Conservation (phyloP, 768 basidiomycete genomes). For the Xerocomellus dryophilus region DNA sequence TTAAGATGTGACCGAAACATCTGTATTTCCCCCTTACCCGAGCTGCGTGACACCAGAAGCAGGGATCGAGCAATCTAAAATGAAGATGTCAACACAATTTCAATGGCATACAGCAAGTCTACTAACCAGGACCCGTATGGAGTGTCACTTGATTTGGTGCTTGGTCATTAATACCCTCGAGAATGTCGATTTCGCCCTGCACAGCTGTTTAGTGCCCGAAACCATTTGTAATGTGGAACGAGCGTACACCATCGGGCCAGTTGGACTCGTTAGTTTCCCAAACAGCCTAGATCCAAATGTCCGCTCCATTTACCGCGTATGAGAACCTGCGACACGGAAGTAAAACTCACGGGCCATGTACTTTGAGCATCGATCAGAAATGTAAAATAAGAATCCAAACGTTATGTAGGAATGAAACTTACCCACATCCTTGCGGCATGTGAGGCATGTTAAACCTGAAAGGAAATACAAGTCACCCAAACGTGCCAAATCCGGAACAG, state of each 20-base stretch:
- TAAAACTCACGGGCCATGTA: constrained; percentile 35
- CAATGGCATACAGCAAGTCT: not conserved
- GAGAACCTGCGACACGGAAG: not conserved
- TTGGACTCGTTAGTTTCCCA: constrained; percentile 26
- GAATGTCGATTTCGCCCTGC: constrained; percentile 32
- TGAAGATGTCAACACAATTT: not conserved
- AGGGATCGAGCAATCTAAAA: constrained; percentile 29
- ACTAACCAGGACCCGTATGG: constrained; percentile 51
- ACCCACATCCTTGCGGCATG: constrained; percentile 38
- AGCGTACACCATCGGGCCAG: constrained; percentile 27
- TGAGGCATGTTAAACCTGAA: constrained; percentile 34
- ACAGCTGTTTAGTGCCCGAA: not conserved
- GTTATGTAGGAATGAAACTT: constrained; percentile 2
- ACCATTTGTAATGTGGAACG: not conserved
- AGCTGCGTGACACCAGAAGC: constrained; percentile 19
- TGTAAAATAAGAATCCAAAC: not conserved
- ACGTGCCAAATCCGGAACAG: not conserved
- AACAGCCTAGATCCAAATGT: constrained; percentile 22
- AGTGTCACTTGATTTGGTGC: constrained; percentile 50
- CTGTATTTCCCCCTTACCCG: constrained; percentile 17
- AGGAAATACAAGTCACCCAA: not conserved
- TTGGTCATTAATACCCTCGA: constrained; percentile 50
- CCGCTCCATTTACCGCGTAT: constrained; percentile 9
- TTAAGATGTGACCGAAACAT: not conserved
- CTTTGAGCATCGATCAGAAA: constrained; percentile 13